Base-by-base conservation (phyloP, 805 yeast genomes). In the Lachancea dasiensis region DNA sequence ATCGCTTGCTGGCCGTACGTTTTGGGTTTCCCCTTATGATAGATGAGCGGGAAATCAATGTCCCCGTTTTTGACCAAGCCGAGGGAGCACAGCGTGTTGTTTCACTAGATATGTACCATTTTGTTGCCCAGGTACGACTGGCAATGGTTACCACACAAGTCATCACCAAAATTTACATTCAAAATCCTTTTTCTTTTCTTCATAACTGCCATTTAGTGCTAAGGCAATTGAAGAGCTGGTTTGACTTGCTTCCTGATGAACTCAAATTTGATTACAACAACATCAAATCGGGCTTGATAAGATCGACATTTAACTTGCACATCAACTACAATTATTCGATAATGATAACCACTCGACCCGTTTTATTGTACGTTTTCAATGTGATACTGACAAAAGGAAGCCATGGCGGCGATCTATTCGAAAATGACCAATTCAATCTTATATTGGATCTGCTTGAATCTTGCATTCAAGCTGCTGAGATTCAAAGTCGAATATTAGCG, bases 261-360 rank as follows among this genome's bases (percentile, higher is more conserved):
- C 28, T 48, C 18, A 46, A 36, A 19, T 34, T 48, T 13, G 49
- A 46, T 30, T 38, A 44, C 24, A 31, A 42, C 26, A 34, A 48
- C 27, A 40, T 44, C 19, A 22, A 34, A 20, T 23, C 41, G 3
- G 43, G 31, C 13, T 34, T 29, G 14, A 31, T 44, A 16, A 33
- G 52, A 30, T 38, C 52, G n/a, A 46, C 48, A 4, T 29, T 48
- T 31, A 48, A 46, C 27, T 37, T 48, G 17, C 52, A 48, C 28
- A 46, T 46, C 36, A 48, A 48, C 23, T 46, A 48, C 39, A 48
- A 48, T 27, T 48, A 48, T 34, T 31, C 45, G 25, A 46, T 48
- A 16, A 48, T 48, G 11, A 36, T 48, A 5, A 36, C 52, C 6
- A 48, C 52, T 3, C 42, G 52, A 5, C 47, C 52, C 5, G 50